Evolutionary conservation across 2,329 filamentous ascomycete genomes (phyloP), one percentile per base, ranked within the genome.

Genomic region (Neofusicoccum cordaticola): DNA sequence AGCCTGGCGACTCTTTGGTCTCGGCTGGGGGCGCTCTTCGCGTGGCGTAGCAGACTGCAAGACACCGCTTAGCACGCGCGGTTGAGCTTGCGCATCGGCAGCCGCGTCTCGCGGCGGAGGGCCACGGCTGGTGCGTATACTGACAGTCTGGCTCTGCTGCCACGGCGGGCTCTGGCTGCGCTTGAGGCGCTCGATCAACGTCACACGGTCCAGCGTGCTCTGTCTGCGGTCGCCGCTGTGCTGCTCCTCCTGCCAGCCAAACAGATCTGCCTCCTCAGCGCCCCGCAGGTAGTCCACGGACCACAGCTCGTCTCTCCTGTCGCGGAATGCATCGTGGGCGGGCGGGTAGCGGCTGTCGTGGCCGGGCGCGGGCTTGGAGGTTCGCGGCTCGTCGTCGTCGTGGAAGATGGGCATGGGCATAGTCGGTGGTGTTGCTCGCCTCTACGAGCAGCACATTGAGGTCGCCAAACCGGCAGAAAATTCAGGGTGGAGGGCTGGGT

Each of bases 111-210:
- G 19, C 41, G 2, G 17, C 34, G 15, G 34, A 19, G 17, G 4
- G 37, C 17, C 15, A 15, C 35, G 2, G 15, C 13, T 35, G 39
- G 53, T 12, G 22, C 39, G 53, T 35, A 57, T 48, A 5, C 41
- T 71, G 66, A 84, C 89, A 81, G 85, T 84, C 71, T 84, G 84
- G 73, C 83, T 86, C 34, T 87, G 85, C 44, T 58, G 53, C 53
- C 41, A 95, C 4, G 87, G 86, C 42, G 91, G 89, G 71, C 87
- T 90, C 77, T 93, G 88, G 37, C 87, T 88, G 52, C 63, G 63
- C 80, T 97, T 97, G 69, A 97, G 84, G 68, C 89, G 85, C 77
- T 93, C 86, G 65, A 98, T 97, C 70, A 97, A 81, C 76, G 93
- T 90, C 65, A 87, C 87, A 68, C 93, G 85, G 74, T 92, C 88